These are phyloP conservation scores for Mycena polygramma DNA, from an alignment of 768 basidiomycete genomes.

Conservation along the genomic window DNA sequence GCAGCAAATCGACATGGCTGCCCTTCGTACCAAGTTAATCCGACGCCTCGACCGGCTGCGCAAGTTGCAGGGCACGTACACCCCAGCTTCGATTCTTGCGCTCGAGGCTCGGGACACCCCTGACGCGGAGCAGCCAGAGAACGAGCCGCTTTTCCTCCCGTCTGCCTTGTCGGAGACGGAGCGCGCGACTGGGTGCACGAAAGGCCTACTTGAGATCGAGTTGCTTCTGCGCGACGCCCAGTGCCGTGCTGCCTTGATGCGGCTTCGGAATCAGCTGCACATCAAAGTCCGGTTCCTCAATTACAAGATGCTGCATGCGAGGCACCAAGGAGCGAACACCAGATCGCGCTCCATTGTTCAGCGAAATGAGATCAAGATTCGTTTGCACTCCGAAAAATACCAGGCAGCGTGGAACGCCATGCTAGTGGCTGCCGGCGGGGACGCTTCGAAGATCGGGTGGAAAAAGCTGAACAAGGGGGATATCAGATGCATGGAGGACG, in stretches of 20 bases:
- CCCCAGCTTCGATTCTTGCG: not conserved
- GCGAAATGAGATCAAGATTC: constrained; percentile 23
- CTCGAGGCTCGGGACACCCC: not conserved
- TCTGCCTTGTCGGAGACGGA: not conserved
- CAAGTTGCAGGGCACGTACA: not conserved
- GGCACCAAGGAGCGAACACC: constrained; percentile 9
- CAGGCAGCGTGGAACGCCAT: constrained; percentile 9
- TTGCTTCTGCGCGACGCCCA: constrained; percentile 17
- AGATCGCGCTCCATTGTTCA: constrained; percentile 4
- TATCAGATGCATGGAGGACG: constrained; percentile 18
- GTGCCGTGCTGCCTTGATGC: constrained; percentile 3
- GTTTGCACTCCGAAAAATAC: constrained; percentile 24
- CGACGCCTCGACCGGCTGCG: not conserved
- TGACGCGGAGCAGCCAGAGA: not conserved
- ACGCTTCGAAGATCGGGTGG: constrained; percentile 13
- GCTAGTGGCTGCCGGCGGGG: not conserved
- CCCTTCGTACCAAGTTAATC: not conserved
- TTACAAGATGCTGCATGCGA: constrained; percentile 1
- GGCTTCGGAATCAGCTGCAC: constrained; percentile 4
- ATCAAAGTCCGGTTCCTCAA: not conserved
- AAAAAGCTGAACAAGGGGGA: constrained; percentile 12
- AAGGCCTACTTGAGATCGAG: constrained; percentile 9
- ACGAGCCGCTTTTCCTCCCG: not conserved
- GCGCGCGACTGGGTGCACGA: not conserved
- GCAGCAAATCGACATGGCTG: not conserved